A percentile compares a stretch with the other conserved stretches of the same genome.
phyloP scores from a whole-genome alignment of 306 rosid genomes.

The Pachyrhizus erosus region DNA sequence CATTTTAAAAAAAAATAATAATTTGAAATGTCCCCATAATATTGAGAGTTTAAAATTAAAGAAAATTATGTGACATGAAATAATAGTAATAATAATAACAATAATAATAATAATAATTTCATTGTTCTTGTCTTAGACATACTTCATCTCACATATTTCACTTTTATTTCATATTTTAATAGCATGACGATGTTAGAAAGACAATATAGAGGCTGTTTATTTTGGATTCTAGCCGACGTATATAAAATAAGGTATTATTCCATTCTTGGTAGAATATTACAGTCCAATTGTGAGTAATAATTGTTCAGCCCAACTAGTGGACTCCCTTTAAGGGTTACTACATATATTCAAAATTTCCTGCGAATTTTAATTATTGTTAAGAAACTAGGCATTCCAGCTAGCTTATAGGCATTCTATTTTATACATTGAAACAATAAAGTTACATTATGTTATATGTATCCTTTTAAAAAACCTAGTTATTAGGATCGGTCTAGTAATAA shows the following conservation, averaged over 20 bases:
- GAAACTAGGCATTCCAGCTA: background rate
- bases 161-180: background rate
- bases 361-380: background rate
- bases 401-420: background rate
- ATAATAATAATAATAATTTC: too few species aligned
- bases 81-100: too few species aligned
- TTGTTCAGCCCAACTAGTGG: background rate
- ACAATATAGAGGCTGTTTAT: background rate
- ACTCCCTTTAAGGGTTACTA: background rate
- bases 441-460: background rate
- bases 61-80: too few species aligned
- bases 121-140: background rate
- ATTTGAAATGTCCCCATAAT: too few species aligned
- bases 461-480: too few species aligned
- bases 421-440: background rate
- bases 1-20: too few species aligned
- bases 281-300: background rate
- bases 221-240: background rate
- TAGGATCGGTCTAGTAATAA: too few species aligned
- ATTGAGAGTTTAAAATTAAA: too few species aligned
- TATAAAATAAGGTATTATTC: background rate
- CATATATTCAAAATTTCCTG: background rate
- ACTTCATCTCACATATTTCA: background rate
- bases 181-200: background rate
- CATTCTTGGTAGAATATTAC: background rate